Conservation (phyloP, 805 yeast species). For the Metschnikowia baotianmanensis region DNA sequence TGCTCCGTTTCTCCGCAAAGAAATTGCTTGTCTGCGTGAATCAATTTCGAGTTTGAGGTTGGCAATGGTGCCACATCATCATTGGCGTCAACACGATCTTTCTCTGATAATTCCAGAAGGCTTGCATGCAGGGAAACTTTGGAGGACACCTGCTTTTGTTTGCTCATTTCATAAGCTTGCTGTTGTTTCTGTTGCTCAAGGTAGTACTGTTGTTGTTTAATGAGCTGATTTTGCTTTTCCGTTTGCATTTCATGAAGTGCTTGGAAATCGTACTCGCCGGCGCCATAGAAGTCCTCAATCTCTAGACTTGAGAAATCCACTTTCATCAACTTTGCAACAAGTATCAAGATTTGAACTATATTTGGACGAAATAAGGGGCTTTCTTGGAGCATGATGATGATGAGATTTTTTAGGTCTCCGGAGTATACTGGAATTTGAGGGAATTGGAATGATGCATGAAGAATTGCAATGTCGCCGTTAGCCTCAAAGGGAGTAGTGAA, state of each 20-base stretch:
- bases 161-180: slow-evolving; percentile 20
- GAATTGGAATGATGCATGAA: slow-evolving; percentile 79
- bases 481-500: slow-evolving; percentile 95
- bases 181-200: slow-evolving; percentile 39
- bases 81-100: slow-evolving; percentile 7
- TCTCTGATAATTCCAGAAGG: slow-evolving; percentile 9
- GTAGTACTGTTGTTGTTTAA: slow-evolving; percentile 38
- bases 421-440: slow-evolving; percentile 70
- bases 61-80: slow-evolving; percentile 2
- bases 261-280: slow-evolving; percentile 56
- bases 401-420: slow-evolving; percentile 68
- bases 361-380: slow-evolving; percentile 84
- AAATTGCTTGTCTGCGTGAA: background rate
- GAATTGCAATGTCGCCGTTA: slow-evolving; percentile 79
- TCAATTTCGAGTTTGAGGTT: background rate
- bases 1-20: background rate
- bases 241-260: slow-evolving; percentile 52
- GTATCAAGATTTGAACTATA: slow-evolving; percentile 74
- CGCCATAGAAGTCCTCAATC: slow-evolving; percentile 44
- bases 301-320: slow-evolving; percentile 28
- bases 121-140: slow-evolving; percentile 11
- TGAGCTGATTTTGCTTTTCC: slow-evolving; percentile 32
- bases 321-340: slow-evolving; percentile 51
- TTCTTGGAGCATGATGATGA: slow-evolving; percentile 76
- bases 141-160: slow-evolving; percentile 19